phyloP scores from a whole-genome alignment of 23 red algal genomes.

The Agarophyton chilense region DNA sequence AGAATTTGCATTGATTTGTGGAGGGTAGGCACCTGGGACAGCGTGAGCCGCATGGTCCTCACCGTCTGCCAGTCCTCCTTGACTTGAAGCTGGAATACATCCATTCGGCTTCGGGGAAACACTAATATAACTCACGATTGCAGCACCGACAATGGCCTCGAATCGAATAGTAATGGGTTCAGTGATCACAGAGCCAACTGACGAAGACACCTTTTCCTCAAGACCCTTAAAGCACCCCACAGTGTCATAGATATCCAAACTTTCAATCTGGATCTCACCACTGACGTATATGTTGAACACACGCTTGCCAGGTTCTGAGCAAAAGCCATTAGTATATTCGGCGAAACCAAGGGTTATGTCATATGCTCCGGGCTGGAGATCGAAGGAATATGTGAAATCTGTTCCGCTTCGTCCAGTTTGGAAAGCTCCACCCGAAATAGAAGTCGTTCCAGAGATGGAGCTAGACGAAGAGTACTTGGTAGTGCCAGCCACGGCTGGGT shows the following conservation, averaged over 20 bases:
- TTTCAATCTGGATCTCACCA: constrained; percentile 29
- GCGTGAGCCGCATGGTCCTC: constrained; percentile 73
- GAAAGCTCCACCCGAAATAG: constrained; percentile 8
- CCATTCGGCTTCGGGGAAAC: neutral
- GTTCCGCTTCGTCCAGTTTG: constrained; percentile 29
- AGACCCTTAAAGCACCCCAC: constrained; percentile 39
- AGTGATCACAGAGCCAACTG: constrained; percentile 33
- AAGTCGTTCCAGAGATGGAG: constrained; percentile 9
- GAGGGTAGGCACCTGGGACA: constrained; percentile 61
- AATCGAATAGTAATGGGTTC: constrained; percentile 33
- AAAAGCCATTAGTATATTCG: constrained; percentile 33
- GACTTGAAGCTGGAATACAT: constrained; percentile 8
- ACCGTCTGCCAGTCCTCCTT: constrained; percentile 5
- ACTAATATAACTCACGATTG: constrained; percentile 33
- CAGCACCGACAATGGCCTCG: constrained; percentile 27
- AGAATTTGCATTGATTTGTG: constrained; percentile 59
- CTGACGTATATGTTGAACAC: constrained; percentile 72
- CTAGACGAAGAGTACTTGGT: constrained; percentile 8
- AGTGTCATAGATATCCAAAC: constrained; percentile 54
- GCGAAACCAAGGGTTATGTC: constrained; percentile 55
- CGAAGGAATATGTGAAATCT: constrained; percentile 61
- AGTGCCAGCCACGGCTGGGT: neutral
- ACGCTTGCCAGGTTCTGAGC: constrained; percentile 47
- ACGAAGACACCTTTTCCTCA: constrained; percentile 5
- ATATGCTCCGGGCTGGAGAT: constrained; percentile 60